A percentile compares a stretch with the other conserved stretches of the same genome.
These are phyloP conservation scores for Aureobasidium vineae DNA, from an alignment of 2,329 filamentous ascomycete genomes.

Conservation along the genomic window DNA sequence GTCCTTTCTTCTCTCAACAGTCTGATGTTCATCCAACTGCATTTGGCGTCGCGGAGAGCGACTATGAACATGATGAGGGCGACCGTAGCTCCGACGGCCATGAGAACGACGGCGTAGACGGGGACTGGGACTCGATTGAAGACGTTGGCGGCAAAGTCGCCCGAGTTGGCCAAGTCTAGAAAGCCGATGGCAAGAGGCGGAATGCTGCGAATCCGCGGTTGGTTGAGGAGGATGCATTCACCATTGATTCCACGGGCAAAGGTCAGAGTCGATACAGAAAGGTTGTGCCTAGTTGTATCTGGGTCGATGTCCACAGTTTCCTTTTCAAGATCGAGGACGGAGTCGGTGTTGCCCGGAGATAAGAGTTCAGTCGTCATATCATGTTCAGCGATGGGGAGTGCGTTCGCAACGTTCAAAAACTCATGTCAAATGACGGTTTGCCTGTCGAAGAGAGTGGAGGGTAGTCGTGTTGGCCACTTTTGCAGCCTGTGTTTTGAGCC, in stretches of 20 bases:
- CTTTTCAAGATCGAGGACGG: neutral
- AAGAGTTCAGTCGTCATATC: neutral
- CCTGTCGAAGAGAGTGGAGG: neutral
- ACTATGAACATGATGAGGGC: conserved; percentile 50
- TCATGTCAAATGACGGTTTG: neutral
- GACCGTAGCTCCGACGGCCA: conserved; percentile 53
- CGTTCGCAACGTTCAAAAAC: neutral
- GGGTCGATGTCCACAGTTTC: neutral
- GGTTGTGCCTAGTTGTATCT: neutral
- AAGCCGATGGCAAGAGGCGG: conserved; percentile 52
- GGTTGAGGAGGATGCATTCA: neutral
- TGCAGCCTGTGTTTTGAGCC: neutral
- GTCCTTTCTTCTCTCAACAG: conserved; percentile 47
- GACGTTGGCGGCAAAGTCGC: conserved; percentile 58
- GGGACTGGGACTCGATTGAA: conserved; percentile 56
- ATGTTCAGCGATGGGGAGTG: neutral
- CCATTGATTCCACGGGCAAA: neutral
- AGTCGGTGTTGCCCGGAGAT: neutral
- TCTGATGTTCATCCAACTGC: conserved; percentile 49
- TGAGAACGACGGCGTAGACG: conserved; percentile 49
- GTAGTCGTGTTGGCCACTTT: neutral
- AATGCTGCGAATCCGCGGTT: conserved; percentile 59
- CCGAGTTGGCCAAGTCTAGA: conserved; percentile 56
- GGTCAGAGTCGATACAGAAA: neutral
- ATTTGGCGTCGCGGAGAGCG: conserved; percentile 47